These are phyloP conservation scores for Fusarium sp. DNA, from an alignment of 2,329 filamentous ascomycete species.

Conservation along the genomic window DNA sequence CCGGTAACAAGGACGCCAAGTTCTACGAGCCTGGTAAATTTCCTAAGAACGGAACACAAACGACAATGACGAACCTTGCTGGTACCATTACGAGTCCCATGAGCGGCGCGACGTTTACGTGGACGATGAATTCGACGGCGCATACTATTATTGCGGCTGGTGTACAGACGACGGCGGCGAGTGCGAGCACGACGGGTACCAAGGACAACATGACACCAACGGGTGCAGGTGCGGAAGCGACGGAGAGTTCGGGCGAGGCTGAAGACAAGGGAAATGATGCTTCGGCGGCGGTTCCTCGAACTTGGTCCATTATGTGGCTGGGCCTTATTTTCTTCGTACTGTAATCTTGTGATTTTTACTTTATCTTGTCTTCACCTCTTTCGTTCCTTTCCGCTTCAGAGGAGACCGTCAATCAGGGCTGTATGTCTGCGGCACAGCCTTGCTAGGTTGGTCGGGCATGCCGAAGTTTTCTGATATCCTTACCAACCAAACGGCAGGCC, in stretches of 20 bases:
- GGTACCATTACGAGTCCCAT: constrained; percentile 5
- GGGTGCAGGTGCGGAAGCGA: not conserved
- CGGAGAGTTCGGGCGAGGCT: not conserved
- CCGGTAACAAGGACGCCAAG: constrained; percentile 2
- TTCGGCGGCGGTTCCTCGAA: not conserved
- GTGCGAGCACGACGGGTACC: not conserved
- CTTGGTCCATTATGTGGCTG: not conserved
- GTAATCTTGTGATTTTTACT: not conserved
- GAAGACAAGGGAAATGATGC: constrained; percentile 1
- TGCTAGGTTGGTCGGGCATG: not conserved
- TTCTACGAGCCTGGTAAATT: not conserved
- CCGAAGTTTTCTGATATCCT: not conserved
- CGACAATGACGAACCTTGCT: not conserved
- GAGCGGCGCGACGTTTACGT: constrained; percentile 1
- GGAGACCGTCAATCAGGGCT: not conserved
- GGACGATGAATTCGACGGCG: not conserved
- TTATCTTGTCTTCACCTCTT: not conserved
- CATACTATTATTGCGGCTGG: not conserved
- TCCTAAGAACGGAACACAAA: constrained; percentile 7
- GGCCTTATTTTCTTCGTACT: not conserved
- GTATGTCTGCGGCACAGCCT: not conserved
- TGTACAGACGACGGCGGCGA: not conserved
- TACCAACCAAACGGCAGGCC: not conserved
- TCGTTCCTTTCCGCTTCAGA: not conserved
- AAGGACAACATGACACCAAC: not conserved